phyloP scores from a whole-genome alignment of 2,329 filamentous ascomycete genomes.

The Penicillium aurantiogriseum region DNA sequence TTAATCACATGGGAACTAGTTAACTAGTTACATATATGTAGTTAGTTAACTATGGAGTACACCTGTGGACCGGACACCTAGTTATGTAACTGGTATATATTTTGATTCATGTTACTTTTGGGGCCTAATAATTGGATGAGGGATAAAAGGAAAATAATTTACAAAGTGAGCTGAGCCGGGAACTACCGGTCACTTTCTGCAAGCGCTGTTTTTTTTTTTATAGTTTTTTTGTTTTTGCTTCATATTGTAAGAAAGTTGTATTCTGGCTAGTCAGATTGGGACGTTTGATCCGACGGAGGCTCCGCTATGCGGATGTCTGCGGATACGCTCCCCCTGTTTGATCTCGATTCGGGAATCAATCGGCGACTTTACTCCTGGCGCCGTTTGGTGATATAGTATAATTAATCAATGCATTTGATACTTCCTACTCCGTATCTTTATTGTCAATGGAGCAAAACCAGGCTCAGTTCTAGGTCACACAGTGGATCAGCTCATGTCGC shows the following conservation, averaged over 20 bases:
- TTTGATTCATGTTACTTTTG: neutral
- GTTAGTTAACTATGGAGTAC: neutral
- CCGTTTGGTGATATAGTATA: neutral
- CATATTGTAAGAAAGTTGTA: neutral
- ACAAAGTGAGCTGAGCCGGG: neutral
- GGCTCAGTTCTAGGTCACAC: neutral
- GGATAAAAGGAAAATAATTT: neutral
- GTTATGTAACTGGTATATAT: neutral
- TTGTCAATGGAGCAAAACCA: neutral
- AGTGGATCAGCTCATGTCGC: neutral
- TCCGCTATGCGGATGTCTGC: slow-evolving; percentile 5
- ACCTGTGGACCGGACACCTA: no score
- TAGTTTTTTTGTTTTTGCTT: neutral
- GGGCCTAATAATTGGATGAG: neutral
- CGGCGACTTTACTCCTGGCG: neutral
- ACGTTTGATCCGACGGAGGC: neutral
- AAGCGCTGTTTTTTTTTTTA: neutral
- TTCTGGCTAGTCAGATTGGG: slow-evolving; percentile 5
- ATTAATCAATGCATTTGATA: neutral
- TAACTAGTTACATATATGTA: no score
- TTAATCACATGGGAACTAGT: neutral
- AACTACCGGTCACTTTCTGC: neutral
- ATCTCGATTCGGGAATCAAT: neutral
- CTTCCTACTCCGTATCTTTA: neutral
- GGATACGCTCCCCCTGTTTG: neutral